Base-by-base conservation (phyloP, 2,329 filamentous ascomycete species). In the Diaporthe velutina region DNA sequence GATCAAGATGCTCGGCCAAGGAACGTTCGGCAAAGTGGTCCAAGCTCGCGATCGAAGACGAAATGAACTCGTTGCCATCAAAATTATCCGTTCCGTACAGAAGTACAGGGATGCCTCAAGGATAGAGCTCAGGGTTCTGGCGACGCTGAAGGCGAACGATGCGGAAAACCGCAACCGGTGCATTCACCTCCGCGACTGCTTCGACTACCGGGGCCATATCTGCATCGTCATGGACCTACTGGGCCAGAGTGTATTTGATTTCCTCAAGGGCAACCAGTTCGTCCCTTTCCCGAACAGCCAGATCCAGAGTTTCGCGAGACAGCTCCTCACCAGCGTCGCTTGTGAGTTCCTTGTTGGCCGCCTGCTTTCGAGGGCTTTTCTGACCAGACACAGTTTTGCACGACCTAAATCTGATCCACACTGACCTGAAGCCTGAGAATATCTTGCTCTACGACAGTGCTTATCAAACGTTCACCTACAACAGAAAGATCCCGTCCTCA, bases 231-330 rank as follows among this genome's bases (percentile, higher is more conserved):
- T 92, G 90, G 91, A 93, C 77, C 84, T 93, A 4, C 90, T 98
- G 42, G 96, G 96, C 64, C 96, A 98, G 81, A 98, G 96, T 80
- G 96, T 99, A 70, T 99, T 99, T 82, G 97, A 99, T 85, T 99
- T 99, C 79, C 89, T 99, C 64, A 99, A 99, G 86, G 93, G 93
- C 80, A 98, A 98, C 81, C 90, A 91, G 77, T 99, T 99, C 81
- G 95, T 98, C 25, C 97, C 97, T 0, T 99, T 99, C 81, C 97
- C 97, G 17, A 98, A 97, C 87, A 98, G 96, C 78, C 97, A 99
- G 84, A 99, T 99, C 75, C 97, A 98, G 83, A 96, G 91, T 82
- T 98, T 99, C 87, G 97, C 97, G 64, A 92, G 96, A 67, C 97
- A 99, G 82, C 88, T 99, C 22, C 94, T 99, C 76, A 98, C 96